Evolutionary conservation across 225 moss, liverwort and hornwort species (phyloP).

Genomic region (Sphagnum contortum): DNA sequence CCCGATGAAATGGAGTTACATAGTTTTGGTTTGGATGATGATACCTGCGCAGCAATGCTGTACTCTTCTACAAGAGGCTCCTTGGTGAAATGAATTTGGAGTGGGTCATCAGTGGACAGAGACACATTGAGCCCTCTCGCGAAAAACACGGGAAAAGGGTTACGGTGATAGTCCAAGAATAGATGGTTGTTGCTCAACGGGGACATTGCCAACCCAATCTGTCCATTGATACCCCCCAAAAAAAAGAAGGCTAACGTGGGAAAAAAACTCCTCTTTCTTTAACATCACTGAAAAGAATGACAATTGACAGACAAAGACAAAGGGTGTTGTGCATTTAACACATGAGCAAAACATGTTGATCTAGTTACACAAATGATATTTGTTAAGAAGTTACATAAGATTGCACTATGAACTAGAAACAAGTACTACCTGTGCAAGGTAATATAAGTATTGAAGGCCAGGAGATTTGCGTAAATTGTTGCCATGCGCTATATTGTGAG

Average conservation of each 20-base stretch:
- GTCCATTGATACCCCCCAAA: constrained; percentile 1
- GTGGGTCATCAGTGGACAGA: constrained; percentile 88
- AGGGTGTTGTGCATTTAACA: too few relatives aligned
- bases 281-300: too few relatives aligned
- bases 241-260: not conserved
- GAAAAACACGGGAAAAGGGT: constrained; percentile 96
- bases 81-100: constrained; percentile 92
- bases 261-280: too few relatives aligned
- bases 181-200: constrained; percentile 94
- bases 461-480: constrained; percentile 91
- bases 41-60: constrained; percentile 91
- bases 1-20: too few relatives aligned
- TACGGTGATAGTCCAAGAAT: constrained; percentile 86
- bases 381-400: too few relatives aligned
- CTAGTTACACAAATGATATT: too few relatives aligned
- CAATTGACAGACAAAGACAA: too few relatives aligned
- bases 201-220: constrained; percentile 95
- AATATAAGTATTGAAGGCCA: constrained; percentile 83
- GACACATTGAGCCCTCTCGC: constrained; percentile 83
- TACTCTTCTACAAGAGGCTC: constrained; percentile 96
- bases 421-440: constrained; percentile 62
- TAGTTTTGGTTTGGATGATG: not conserved
- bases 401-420: not conserved
- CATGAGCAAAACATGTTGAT: too few relatives aligned
- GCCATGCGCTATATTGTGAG: constrained; percentile 90